Evolutionary conservation across 106 monocot genomes (phyloP), one percentile per base, ranked within the genome.

Genomic region (Acorus calamus): DNA sequence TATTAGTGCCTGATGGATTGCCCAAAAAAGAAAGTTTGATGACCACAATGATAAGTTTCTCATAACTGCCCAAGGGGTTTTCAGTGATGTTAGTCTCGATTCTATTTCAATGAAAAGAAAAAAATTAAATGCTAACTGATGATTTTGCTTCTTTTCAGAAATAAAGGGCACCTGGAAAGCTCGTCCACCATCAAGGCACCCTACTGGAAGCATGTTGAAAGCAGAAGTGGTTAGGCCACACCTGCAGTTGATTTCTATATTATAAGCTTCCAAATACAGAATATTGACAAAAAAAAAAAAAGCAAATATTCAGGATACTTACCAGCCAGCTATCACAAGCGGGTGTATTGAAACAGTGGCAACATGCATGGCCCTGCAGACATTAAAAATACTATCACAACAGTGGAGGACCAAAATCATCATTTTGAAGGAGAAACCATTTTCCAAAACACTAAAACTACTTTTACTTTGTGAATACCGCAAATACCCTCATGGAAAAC

Each of bases 141-240:
- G 28, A 28, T 28, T 28, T 28, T 28, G 28, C 28, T 28, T 28
- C 28, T 28, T 28, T 28, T 28, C 28, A 28, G 7, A 53, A 52
- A 41, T 2, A 44, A 59, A 55, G 3, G 2, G 7, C 79, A 98
- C 96, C 91, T 91, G 84, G 46, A 98, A 67, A 28, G 96, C 90
- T 78, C 96, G 83, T 71, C 96, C 96, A 72, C 96, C 96, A 79
- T 98, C 96, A 76, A 98, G 91, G 56, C 82, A 91, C 7, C 96
- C 96, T 52, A 98, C 82, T 56, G 96, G 96, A 79, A 98, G 96
- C 96, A 98, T 91, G 73, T 98, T 98, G 67, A 98, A 98, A 60
- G 96, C 96, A 7, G 96, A 69, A 47, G 96, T 91, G 6, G 96
- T 98, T 66, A 98, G 75, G 48, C 96, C 96, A 79, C 96, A 98